Base-by-base conservation (phyloP, 208 protist genomes). In the Acanthamoeba rhysodes region DNA sequence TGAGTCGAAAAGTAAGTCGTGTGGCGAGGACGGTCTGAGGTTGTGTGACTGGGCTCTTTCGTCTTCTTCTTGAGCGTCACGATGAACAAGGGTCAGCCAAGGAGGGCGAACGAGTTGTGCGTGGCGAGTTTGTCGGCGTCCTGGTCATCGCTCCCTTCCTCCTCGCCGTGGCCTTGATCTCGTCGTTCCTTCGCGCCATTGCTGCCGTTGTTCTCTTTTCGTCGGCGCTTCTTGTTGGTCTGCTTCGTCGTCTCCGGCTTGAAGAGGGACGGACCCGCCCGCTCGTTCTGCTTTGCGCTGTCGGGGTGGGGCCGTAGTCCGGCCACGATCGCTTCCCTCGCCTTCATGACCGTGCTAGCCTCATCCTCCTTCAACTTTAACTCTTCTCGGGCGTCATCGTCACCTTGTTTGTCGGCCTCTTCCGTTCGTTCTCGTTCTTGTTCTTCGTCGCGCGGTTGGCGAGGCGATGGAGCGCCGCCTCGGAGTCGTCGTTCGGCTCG, bases 191-290 rank as follows among this genome's bases (percentile, higher is more conserved):
- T 62, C 20, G 16, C 22, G 6, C 57, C 57, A 7, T 8, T 62
- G 22, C 57, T 22, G 57, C 20, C 22, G 20, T 27, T 9, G 57
- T 62, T 62, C 22, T 84, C 53, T 5, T 9, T 53, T 18, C 74
- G 74, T 53, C 72, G 72, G 9, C 34, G 72, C 72, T 84, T 84
- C 74, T 84, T 84, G 45, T 80, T 80, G 72, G 29, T 48, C 37
- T 34, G 72, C 72, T 45, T 34, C 18, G 22, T 14, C 74, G 32
- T 20, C 74, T 84, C 74, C 22, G 53, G 12, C 32, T 84, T 84
- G 45, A 55, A 84, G 41, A 84, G 12, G 45, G 41, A 84, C 74
- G 74, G 74, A 7, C 37, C 24, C 24, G 74, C 37, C 29, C 41
- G 24, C 45, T 74, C 66, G 66, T 74, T 74, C 14, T 27, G 74